phyloP scores from a whole-genome alignment of 2,329 filamentous ascomycete species.

The Westerdykella aurantiaca region DNA sequence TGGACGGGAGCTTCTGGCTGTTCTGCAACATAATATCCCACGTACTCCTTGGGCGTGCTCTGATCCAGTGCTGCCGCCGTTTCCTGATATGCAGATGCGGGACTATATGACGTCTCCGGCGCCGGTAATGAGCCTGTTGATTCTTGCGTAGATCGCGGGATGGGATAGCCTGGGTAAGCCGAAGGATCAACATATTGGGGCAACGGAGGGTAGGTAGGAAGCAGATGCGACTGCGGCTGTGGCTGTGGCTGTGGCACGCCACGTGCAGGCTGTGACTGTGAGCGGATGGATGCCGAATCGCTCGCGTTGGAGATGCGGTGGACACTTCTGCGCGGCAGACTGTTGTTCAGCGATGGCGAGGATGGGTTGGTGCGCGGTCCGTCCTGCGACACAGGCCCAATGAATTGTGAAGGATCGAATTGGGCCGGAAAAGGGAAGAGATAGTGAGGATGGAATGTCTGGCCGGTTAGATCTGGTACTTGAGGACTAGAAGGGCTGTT shows the following conservation, averaged over 20 bases:
- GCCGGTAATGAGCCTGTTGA: constrained; percentile 13
- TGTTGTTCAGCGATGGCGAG: constrained; percentile 43
- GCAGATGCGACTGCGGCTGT: constrained; percentile 32
- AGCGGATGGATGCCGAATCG: constrained; percentile 40
- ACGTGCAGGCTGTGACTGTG: constrained; percentile 47
- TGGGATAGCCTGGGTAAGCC: constrained; percentile 28
- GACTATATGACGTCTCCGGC: constrained; percentile 19
- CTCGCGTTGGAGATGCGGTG: constrained; percentile 43
- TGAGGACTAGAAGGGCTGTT: constrained; percentile 31
- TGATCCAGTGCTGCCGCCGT: constrained; percentile 19
- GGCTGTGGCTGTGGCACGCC: constrained; percentile 37
- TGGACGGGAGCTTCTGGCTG: constrained; percentile 36
- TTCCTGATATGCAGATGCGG: constrained; percentile 16
- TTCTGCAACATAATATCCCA: constrained; percentile 46
- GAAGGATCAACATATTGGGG: constrained; percentile 29
- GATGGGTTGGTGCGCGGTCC: constrained; percentile 45
- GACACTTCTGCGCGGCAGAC: constrained; percentile 39
- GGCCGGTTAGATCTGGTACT: constrained; percentile 23
- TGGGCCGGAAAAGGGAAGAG: constrained; percentile 44
- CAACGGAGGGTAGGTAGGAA: constrained; percentile 38
- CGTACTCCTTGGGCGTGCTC: constrained; percentile 46
- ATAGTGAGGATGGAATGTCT: constrained; percentile 33
- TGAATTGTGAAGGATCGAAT: constrained; percentile 37
- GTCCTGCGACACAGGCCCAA: constrained; percentile 37
- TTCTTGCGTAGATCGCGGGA: constrained; percentile 31